A percentile compares a stretch with the other conserved stretches of the same genome.
Conservation (phyloP, 2,329 filamentous ascomycete genomes). For the Ophiostoma sp. region DNA sequence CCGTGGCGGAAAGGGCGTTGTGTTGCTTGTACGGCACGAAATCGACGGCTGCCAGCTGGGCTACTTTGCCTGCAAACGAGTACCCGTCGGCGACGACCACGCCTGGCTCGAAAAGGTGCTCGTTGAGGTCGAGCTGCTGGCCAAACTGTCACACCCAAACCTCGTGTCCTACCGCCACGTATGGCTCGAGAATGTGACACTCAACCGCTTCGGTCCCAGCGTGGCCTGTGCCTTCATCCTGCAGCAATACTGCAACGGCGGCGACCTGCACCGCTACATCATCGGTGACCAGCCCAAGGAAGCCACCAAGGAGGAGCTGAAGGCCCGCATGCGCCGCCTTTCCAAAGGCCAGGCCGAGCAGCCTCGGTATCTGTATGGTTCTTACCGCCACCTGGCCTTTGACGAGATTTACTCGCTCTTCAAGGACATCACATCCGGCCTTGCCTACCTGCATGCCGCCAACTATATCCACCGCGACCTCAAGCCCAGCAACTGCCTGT, state of each 20-base stretch:
- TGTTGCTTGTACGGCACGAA: constrained; percentile 88
- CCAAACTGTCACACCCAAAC: constrained; percentile 90
- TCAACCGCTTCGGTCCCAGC: constrained; percentile 83
- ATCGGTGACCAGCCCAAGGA: constrained; percentile 65
- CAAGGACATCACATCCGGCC: constrained; percentile 87
- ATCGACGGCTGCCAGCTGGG: constrained; percentile 87
- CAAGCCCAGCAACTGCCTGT: constrained; percentile 91
- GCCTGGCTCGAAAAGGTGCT: constrained; percentile 93
- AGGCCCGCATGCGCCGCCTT: constrained; percentile 78
- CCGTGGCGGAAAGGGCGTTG: constrained; percentile 89
- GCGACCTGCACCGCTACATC: constrained; percentile 86
- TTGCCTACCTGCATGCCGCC: constrained; percentile 84
- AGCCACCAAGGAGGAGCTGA: constrained; percentile 78
- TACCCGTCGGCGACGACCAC: constrained; percentile 93
- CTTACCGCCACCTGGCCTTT: constrained; percentile 55
- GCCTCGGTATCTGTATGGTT: constrained; percentile 48
- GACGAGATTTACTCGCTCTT: constrained; percentile 98
- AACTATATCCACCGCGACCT: constrained; percentile 96
- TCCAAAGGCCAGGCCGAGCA: constrained; percentile 75
- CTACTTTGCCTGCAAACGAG: constrained; percentile 93
- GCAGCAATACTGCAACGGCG: constrained; percentile 95
- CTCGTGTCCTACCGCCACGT: constrained; percentile 96
- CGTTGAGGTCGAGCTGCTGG: constrained; percentile 87
- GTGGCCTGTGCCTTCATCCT: constrained; percentile 96
- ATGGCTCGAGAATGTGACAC: constrained; percentile 87